Conservation (phyloP, 148 eudicot species). For the Rhododendron ovatum region DNA sequence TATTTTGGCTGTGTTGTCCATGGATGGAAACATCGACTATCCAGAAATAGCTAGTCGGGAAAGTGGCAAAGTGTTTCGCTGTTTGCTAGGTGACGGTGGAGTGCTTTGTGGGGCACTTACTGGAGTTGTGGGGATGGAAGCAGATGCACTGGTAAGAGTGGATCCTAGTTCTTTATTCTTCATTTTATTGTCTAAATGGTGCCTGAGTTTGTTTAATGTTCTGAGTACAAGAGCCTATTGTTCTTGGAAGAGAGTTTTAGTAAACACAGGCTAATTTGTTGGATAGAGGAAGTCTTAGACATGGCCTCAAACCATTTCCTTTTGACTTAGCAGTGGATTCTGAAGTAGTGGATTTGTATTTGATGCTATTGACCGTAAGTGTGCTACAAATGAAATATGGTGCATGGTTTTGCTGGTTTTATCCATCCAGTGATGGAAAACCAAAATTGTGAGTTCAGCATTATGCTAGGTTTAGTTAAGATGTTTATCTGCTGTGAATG, state of each 20-base stretch:
- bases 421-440: neutral
- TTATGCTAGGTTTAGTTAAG: neutral
- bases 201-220: neutral
- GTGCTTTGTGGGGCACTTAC: conserved; percentile 68
- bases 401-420: neutral
- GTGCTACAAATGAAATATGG: neutral
- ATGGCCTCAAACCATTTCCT: neutral
- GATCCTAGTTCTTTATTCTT: neutral
- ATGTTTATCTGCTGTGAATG: neutral
- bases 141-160: conserved; percentile 67
- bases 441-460: neutral
- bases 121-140: conserved; percentile 70
- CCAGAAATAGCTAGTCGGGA: conserved; percentile 39
- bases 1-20: conserved; percentile 39
- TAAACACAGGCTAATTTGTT: neutral
- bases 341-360: neutral
- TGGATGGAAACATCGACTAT: conserved; percentile 49
- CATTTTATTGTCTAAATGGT: neutral
- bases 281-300: neutral
- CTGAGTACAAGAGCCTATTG: neutral
- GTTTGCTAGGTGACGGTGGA: conserved; percentile 75
- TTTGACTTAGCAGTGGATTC: neutral
- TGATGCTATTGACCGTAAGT: neutral
- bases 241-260: neutral
- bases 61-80: conserved; percentile 50